Evolutionary conservation across 2,329 filamentous ascomycete species (phyloP).

Genomic region (Penicillium sp.): DNA sequence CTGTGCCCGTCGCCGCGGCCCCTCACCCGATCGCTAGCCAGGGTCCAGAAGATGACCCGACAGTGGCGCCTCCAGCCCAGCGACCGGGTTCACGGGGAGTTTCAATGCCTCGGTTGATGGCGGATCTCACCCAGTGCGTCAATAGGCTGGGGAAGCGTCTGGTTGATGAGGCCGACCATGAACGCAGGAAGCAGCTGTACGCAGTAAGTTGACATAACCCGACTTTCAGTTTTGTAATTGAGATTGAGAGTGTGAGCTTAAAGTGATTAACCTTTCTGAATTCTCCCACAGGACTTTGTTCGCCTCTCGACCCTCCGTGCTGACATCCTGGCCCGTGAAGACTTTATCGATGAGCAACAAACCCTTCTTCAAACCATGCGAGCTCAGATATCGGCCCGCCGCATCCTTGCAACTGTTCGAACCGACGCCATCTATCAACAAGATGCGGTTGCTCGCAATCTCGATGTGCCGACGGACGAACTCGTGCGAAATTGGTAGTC

Average conservation of each 20-base stretch:
- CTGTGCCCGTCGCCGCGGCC: background rate
- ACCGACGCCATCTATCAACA: background rate
- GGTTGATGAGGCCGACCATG: constrained; percentile 2
- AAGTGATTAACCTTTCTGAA: background rate
- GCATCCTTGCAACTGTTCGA: background rate
- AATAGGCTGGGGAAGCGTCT: constrained; percentile 2
- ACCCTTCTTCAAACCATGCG: background rate
- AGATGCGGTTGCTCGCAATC: background rate
- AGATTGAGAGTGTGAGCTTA: background rate
- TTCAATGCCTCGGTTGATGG: background rate
- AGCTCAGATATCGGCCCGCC: background rate
- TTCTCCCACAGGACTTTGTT: constrained; percentile 1
- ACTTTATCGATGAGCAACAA: background rate
- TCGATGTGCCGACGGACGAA: background rate
- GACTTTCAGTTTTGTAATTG: background rate
- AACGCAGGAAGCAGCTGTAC: constrained; percentile 2
- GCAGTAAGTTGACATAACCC: constrained; percentile 1
- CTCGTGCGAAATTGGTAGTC: constrained; percentile 2
- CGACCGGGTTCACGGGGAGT: background rate
- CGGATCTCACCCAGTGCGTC: background rate
- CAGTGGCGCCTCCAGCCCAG: background rate
- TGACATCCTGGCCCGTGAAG: background rate
- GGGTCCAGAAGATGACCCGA: background rate
- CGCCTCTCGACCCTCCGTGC: background rate
- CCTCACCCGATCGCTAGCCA: background rate